Conservation (phyloP, 2,329 filamentous ascomycete genomes). For the Emericellopsis cladophorae region DNA sequence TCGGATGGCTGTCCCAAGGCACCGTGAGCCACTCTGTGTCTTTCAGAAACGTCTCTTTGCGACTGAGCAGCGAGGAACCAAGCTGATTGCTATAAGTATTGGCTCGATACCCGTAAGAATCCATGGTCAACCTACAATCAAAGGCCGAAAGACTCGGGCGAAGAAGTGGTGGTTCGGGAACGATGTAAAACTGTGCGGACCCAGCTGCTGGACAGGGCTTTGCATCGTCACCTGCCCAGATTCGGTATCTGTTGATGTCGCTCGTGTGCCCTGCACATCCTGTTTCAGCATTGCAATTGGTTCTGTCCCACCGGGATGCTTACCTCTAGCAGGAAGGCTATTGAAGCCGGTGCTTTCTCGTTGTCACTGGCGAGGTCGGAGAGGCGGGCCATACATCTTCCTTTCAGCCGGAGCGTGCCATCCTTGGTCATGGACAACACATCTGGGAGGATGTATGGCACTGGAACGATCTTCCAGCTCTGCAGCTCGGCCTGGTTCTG, state of each 20-base stretch:
- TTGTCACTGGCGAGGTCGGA: conserved; percentile 10
- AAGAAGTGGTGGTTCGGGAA: conserved; percentile 49
- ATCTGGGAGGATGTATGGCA: conserved; percentile 24
- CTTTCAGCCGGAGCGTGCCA: conserved; percentile 23
- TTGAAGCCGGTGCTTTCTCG: conserved; percentile 5
- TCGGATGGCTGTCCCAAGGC: conserved; percentile 39
- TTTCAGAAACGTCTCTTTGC: conserved; percentile 36
- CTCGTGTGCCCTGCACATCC: neutral
- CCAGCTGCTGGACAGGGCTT: conserved; percentile 10
- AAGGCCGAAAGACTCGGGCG: conserved; percentile 38
- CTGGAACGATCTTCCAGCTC: conserved; percentile 23
- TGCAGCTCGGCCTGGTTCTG: conserved; percentile 8
- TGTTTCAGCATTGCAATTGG: no score
- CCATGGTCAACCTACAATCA: conserved; percentile 27
- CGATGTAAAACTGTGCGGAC: conserved; percentile 30
- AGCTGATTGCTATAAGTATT: conserved; percentile 17
- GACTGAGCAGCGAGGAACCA: conserved; percentile 33
- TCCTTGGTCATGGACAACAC: conserved; percentile 13
- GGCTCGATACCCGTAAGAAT: no score
- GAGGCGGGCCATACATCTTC: conserved; percentile 30
- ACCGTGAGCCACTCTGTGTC: conserved; percentile 35
- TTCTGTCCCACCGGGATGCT: neutral
- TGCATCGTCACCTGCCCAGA: no score
- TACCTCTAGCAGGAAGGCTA: conserved; percentile 40
- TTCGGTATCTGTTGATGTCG: neutral